A percentile compares a stretch with the other conserved stretches of the same genome.
Conservation (phyloP, 2,329 filamentous ascomycete genomes). For the Cladosporium sp. region DNA sequence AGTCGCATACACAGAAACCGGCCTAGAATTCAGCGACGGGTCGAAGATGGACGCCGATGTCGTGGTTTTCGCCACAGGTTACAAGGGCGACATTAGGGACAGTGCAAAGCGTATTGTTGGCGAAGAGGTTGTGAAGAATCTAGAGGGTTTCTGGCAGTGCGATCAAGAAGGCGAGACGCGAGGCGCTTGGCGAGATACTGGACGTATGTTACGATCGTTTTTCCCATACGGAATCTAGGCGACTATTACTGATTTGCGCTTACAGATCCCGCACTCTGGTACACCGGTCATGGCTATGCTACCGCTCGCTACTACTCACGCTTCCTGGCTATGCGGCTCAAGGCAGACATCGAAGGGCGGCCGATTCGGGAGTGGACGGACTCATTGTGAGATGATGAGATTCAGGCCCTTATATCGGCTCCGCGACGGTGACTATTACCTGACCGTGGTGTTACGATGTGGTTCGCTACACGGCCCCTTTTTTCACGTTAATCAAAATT, state of each 20-base stretch:
- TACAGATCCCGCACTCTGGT: constrained; percentile 40
- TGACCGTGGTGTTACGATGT: no score
- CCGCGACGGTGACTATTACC: no score
- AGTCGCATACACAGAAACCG: constrained; percentile 34
- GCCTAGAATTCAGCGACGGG: constrained; percentile 41
- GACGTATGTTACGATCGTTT: constrained; percentile 22
- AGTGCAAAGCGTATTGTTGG: constrained; percentile 61
- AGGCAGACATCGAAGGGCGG: constrained; percentile 28
- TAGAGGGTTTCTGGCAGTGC: constrained; percentile 58
- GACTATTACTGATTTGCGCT: background rate
- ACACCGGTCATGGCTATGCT: constrained; percentile 41
- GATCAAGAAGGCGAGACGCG: constrained; percentile 45
- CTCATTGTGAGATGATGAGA: background rate
- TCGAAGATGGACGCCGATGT: constrained; percentile 39
- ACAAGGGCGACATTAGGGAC: constrained; percentile 49
- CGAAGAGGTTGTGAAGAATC: constrained; percentile 57
- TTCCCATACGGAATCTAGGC: background rate
- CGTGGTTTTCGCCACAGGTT: constrained; percentile 45
- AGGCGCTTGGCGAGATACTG: constrained; percentile 38
- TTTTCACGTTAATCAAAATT: no score
- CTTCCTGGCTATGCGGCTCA: constrained; percentile 44
- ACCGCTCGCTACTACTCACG: constrained; percentile 46
- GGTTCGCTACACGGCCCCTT: no score
- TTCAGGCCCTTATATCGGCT: no score
- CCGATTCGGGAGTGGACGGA: constrained; percentile 13